These are phyloP conservation scores for Rhizophagus clarus DNA, from an alignment of 192 early-diverging fungal genomes.

Conservation along the genomic window DNA sequence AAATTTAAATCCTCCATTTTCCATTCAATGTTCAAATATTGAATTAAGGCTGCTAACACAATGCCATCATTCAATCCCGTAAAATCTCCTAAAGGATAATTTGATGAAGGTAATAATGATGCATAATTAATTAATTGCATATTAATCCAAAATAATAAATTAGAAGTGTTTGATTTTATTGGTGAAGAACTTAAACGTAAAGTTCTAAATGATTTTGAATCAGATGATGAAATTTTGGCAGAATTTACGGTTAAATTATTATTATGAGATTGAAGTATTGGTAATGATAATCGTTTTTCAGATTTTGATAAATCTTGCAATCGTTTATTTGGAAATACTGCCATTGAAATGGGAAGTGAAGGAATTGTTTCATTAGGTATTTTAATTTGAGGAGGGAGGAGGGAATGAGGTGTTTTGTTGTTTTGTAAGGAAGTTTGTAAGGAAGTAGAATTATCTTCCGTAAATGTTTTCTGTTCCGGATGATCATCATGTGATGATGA, in stretches of 20 bases:
- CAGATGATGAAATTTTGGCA: too few relatives aligned
- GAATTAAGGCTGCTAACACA: conserved; percentile 1
- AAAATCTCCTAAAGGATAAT: conserved; percentile 26
- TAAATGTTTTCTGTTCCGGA: neutral
- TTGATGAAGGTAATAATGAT: neutral
- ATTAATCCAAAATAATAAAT: conserved; percentile 29
- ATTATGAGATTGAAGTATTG: neutral
- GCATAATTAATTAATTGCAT: conserved; percentile 28
- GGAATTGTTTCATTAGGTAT: too few relatives aligned
- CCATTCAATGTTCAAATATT: conserved; percentile 21
- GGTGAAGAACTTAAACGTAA: conserved; percentile 18
- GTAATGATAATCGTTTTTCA: neutral
- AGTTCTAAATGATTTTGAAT: conserved; percentile 6
- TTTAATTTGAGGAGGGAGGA: too few relatives aligned
- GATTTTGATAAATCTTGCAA: neutral
- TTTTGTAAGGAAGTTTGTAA: neutral
- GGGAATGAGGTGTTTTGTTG: too few relatives aligned
- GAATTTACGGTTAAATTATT: neutral
- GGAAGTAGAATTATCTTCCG: neutral
- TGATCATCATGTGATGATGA: neutral
- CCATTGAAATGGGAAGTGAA: neutral
- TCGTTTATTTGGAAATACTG: neutral
- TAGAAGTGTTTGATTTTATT: conserved; percentile 2
- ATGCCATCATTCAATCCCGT: conserved; percentile 26
- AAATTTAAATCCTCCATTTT: conserved; percentile 15